Evolutionary conservation across 2,329 filamentous ascomycete genomes (phyloP).

Genomic region (Fusarium pininemorale): DNA sequence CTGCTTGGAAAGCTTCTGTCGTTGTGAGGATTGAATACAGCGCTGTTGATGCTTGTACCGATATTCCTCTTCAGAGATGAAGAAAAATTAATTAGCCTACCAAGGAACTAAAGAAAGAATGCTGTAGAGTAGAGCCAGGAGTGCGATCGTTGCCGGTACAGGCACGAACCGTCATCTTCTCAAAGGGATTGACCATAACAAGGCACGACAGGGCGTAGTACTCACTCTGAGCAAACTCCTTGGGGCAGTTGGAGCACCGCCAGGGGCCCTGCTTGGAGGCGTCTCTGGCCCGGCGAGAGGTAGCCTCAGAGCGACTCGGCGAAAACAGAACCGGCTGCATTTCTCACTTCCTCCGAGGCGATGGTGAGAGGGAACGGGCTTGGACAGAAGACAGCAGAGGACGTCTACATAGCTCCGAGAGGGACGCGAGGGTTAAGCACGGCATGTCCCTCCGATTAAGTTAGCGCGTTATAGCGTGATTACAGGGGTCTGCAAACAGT

Average conservation of each 20-base stretch:
- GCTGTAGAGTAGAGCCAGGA: too few species aligned
- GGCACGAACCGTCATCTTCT: background rate
- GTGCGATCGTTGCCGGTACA: background rate
- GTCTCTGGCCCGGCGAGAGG: background rate
- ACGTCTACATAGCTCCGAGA: background rate
- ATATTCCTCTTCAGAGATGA: background rate
- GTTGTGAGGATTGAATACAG: background rate
- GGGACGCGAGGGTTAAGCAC: background rate
- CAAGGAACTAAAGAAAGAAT: background rate
- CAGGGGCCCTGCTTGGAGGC: background rate
- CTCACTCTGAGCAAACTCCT: background rate
- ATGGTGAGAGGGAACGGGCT: background rate
- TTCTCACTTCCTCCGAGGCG: background rate
- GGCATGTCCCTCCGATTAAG: background rate
- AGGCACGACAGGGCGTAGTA: background rate
- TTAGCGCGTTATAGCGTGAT: background rate
- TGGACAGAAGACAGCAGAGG: background rate
- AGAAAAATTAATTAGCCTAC: background rate
- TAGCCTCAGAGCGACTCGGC: background rate
- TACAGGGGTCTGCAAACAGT: background rate
- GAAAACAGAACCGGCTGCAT: background rate
- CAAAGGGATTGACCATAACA: background rate
- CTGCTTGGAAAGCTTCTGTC: background rate
- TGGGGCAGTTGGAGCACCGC: background rate
- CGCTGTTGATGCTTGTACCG: background rate